Base-by-base conservation (phyloP, 129 eudicot species). In the Arctium minus region DNA sequence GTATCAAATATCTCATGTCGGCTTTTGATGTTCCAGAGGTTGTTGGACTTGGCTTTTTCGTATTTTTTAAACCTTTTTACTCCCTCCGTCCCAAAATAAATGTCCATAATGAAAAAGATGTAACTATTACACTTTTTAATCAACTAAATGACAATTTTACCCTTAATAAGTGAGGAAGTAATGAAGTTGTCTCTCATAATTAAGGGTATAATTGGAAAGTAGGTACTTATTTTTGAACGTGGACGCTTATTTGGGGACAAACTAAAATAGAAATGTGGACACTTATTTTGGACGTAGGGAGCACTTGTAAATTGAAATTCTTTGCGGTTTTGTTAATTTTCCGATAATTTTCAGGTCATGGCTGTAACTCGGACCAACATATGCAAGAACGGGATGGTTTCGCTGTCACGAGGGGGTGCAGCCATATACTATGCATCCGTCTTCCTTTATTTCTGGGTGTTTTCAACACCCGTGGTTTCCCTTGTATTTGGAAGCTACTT, bases 1-100 rank as follows among this genome's bases (percentile, higher is more conserved):
- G 99, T 82, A 93, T 96, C 8, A 96, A 96, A 79, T 96, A 96
- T 86, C 93, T 96, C 70, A 96, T 96, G 99, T 93, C 97, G 8
- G 96, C 98, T 37, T 96, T 96, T 81, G 99, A 96, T 89, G 91
- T 96, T 85, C 99, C 99, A 3, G 99, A 96, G 99, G 99, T 96
- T 69, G 56, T 56, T 12, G 73, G 56, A 48, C 50, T 31, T 65
- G 6, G 3, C 3, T 65, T 32, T 69, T 1, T 56, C 18, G 13
- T 27, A 13, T 67, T 11, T 40, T 72, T 42, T 32, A 37, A 68
- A 48, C 17, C 60, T 48, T 53, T 15, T 13, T 56, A 56, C 17
- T 15, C 65, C 17, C 65, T 17, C 22, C 65, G 27, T 56, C 65
- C 18, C 65, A 33, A 33, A 33, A 33, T 33, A 33, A 33, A 33